These are phyloP conservation scores for Phytophthora pinifolia DNA, from an alignment of 352 stramenopile genomes.

Conservation along the genomic window DNA sequence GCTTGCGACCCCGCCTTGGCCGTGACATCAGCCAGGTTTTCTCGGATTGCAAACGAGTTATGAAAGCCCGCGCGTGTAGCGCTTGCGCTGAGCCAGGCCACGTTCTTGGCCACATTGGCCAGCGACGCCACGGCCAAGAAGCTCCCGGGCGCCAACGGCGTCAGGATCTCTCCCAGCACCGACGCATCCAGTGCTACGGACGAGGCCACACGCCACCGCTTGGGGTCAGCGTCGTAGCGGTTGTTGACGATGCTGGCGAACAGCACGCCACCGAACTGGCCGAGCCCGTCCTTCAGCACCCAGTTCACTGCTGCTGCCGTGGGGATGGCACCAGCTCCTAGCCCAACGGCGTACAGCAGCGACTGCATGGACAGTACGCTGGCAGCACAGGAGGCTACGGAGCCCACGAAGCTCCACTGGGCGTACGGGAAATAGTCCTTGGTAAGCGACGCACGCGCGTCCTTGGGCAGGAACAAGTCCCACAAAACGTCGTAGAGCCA, in stretches of 20 bases:
- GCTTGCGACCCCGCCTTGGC: constrained; percentile 94
- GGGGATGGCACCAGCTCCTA: constrained; percentile 84
- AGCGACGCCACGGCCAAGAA: constrained; percentile 91
- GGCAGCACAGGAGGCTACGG: constrained; percentile 73
- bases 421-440: constrained; percentile 89
- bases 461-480: constrained; percentile 90
- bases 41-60: constrained; percentile 86
- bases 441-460: constrained; percentile 83
- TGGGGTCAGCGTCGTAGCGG: constrained; percentile 94
- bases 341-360: constrained; percentile 92
- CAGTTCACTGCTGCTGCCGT: constrained; percentile 95
- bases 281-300: constrained; percentile 96
- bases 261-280: constrained; percentile 94
- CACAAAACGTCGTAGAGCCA: constrained; percentile 54
- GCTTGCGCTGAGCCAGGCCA: constrained; percentile 94
- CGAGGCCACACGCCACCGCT: constrained; percentile 92
- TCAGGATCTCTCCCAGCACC: constrained; percentile 93
- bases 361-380: constrained; percentile 95
- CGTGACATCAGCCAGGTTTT: constrained; percentile 96
- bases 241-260: constrained; percentile 93
- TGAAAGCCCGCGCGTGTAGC: constrained; percentile 94
- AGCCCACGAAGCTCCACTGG: constrained; percentile 82
- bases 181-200: constrained; percentile 89
- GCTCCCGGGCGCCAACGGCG: constrained; percentile 67
- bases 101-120: constrained; percentile 95